Evolutionary conservation across 306 rosid genomes (phyloP), one percentile per base, ranked within the genome.

Genomic region (Fagus crenata): DNA sequence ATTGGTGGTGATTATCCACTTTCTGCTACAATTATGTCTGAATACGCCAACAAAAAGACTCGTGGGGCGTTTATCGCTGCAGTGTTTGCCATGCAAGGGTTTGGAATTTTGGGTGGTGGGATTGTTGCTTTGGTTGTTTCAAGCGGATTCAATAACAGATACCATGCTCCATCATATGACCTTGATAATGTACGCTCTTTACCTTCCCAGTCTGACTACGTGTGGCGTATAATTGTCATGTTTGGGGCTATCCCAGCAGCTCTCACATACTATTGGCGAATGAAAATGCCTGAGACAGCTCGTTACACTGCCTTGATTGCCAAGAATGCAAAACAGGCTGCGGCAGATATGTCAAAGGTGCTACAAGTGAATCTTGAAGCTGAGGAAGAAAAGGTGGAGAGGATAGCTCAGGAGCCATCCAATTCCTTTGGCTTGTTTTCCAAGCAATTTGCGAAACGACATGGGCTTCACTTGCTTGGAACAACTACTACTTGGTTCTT

Each of bases 61-160:
- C 77, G 77, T 36, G 77, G 77, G n/a, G 77, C 77, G 14, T 73
- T 73, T 58, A 73, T 54, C 17, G 77, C 77, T 5, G 67, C 67
- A 4, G 77, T 73, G 12, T 73, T 73, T 58, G 77, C 77, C 12
- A 73, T 54, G 77, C 77, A 73, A 13, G 77, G 77, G 35, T 55
- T 65, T 65, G 71, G 71, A 39, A 73, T 73, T 40, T 73, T 73
- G 77, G 77, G 6, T 0, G 67, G 77, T 56, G 67, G 68, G n/a
- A 56, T 73, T 35, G 49, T 73, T 3, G 64, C 77, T 36, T 17
- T 73, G 11, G 18, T 73, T 12, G 67, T 73, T 6, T 36, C 77
- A 4, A 15, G 43, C 46, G 77, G 68, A 13, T 73, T 73, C 67
- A 73, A 18, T 3, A 53, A 54, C 77, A 18, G 5, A 2, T 56